phyloP scores from a whole-genome alignment of 2,329 filamentous ascomycete species.

The Pseudofabraea citricarpa region DNA sequence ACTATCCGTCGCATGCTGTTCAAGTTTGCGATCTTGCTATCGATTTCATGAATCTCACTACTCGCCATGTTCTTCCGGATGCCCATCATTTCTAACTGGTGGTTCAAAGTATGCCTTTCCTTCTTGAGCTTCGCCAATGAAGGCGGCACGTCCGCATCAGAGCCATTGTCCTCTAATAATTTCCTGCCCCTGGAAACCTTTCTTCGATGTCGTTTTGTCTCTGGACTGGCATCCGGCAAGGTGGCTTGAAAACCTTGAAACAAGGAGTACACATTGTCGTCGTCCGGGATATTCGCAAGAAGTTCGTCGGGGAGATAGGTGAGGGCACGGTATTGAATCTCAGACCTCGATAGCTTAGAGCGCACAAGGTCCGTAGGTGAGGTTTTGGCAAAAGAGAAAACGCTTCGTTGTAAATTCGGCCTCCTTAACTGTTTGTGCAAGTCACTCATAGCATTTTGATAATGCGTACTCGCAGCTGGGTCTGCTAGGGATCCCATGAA shows the following conservation, averaged over 20 bases:
- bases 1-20: slow-evolving; percentile 91
- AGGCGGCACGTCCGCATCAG: slow-evolving; percentile 52
- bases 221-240: slow-evolving; percentile 66
- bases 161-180: slow-evolving; percentile 61
- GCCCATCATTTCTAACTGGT: slow-evolving; percentile 84
- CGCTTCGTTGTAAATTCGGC: slow-evolving; percentile 78
- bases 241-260: slow-evolving; percentile 96
- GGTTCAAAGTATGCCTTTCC: slow-evolving; percentile 74
- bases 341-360: slow-evolving; percentile 80
- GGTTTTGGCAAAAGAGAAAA: slow-evolving; percentile 87
- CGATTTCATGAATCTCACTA: slow-evolving; percentile 91
- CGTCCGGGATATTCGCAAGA: slow-evolving; percentile 81
- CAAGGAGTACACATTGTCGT: slow-evolving; percentile 80
- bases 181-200: slow-evolving; percentile 72
- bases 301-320: slow-evolving; percentile 87
- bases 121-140: slow-evolving; percentile 70
- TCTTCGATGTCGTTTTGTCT: slow-evolving; percentile 64
- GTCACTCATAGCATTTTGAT: slow-evolving; percentile 82
- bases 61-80: slow-evolving; percentile 97
- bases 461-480: slow-evolving; percentile 57
- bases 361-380: slow-evolving; percentile 92
- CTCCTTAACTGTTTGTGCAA: slow-evolving; percentile 85
- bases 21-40: slow-evolving; percentile 92
- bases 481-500: slow-evolving; percentile 69
- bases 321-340: slow-evolving; percentile 91